phyloP scores from a whole-genome alignment of 2,329 filamentous ascomycete genomes.

The Aphanocladium album region DNA sequence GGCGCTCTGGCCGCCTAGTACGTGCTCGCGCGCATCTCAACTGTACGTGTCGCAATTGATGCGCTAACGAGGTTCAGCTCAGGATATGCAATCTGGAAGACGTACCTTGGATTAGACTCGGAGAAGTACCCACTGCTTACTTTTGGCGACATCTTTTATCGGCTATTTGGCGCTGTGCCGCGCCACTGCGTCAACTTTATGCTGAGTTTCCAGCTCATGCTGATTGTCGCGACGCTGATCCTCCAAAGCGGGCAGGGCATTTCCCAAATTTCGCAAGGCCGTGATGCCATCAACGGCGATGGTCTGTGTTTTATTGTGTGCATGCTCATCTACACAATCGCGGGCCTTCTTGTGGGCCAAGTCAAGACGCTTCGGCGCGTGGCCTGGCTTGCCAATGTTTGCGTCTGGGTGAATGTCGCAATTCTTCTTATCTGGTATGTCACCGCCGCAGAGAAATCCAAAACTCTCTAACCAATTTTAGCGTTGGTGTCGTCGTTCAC shows the following conservation, averaged over 20 bases:
- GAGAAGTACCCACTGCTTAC: conserved; percentile 39
- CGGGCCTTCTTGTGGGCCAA: conserved; percentile 49
- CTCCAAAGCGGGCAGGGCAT: conserved; percentile 49
- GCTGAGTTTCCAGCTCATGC: conserved; percentile 41
- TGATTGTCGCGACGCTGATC: conserved; percentile 47
- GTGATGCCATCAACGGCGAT: conserved; percentile 17
- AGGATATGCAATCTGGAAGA: conserved; percentile 39
- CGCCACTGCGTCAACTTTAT: conserved; percentile 42
- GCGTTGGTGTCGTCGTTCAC: conserved; percentile 47
- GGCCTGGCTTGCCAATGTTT: conserved; percentile 50
- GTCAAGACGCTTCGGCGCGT: conserved; percentile 50
- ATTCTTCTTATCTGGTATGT: conserved; percentile 30
- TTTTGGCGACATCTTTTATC: conserved; percentile 43
- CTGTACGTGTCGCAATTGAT: background rate
- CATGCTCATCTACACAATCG: conserved; percentile 42
- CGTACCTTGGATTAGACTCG: conserved; percentile 41
- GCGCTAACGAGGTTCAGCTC: conserved; percentile 24
- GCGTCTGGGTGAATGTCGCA: conserved; percentile 50
- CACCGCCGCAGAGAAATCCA: background rate
- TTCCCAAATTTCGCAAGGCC: conserved; percentile 42
- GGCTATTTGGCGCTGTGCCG: conserved; percentile 38
- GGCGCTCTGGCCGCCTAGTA: conserved; percentile 30
- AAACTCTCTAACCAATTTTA: conserved; percentile 15
- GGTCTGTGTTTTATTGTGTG: conserved; percentile 48
- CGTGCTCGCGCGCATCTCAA: conserved; percentile 18